Evolutionary conservation across 306 rosid species (phyloP).

Genomic region (Fragaria vesca): DNA sequence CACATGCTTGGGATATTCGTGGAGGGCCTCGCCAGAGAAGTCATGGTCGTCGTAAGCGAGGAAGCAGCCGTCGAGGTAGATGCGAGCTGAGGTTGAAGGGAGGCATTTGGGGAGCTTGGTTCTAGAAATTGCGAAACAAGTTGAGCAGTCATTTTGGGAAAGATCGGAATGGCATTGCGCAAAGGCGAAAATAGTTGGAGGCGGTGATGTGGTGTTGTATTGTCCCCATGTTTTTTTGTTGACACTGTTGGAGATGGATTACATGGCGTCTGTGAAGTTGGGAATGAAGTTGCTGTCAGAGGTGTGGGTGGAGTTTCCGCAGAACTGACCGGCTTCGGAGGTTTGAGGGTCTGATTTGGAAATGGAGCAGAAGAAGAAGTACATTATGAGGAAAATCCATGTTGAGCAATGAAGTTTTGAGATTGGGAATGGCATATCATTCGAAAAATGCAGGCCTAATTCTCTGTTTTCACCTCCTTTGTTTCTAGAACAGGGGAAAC

Average conservation of each 20-base stretch:
- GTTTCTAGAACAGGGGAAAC: neutral
- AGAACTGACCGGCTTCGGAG: constrained; percentile 22
- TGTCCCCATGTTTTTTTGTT: constrained; percentile 27
- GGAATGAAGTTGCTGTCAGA: neutral
- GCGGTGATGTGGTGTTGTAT: neutral
- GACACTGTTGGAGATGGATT: constrained; percentile 25
- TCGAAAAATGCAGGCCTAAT: neutral
- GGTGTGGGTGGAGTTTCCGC: constrained; percentile 23
- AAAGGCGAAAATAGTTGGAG: constrained; percentile 33
- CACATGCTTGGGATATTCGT: constrained; percentile 2
- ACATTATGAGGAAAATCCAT: constrained; percentile 13
- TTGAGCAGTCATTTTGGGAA: constrained; percentile 22
- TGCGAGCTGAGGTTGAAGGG: constrained; percentile 37
- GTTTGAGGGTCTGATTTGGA: neutral
- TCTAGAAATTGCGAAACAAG: constrained; percentile 35
- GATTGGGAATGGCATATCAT: constrained; percentile 28
- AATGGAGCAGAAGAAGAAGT: neutral
- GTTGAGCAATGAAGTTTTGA: neutral
- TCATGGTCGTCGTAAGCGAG: constrained; percentile 47
- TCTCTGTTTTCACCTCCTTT: neutral
- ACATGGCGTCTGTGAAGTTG: constrained; percentile 29
- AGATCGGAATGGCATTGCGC: constrained; percentile 45
- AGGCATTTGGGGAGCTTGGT: constrained; percentile 35
- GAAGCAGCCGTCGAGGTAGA: constrained; percentile 52
- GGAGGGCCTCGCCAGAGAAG: constrained; percentile 30